Base-by-base conservation (phyloP, 768 basidiomycete genomes). In the Phlegmacium glaucopus region DNA sequence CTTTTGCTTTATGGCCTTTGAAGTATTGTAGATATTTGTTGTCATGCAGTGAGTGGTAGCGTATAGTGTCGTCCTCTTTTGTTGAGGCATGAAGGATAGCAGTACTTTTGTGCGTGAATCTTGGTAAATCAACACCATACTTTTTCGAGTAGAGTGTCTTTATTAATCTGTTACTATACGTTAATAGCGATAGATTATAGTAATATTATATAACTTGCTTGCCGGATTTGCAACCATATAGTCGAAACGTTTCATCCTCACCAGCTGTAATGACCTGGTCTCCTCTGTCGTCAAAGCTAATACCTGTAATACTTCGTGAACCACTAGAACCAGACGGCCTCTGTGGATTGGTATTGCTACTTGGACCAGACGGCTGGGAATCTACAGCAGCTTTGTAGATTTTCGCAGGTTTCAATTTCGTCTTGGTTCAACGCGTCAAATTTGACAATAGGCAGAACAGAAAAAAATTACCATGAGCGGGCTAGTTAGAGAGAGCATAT, bases 11-110 rank as follows among this genome's bases (percentile, higher is more conserved):
- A 71, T 99, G 96, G 0, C 96, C 96, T 59, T 83, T 87, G 75
- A 96, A 98, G 70, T 99, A 99, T 54, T 87, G 83, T 27, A 98
- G 70, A 64, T 94, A 99, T 63, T 88, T 92, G 76, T 96, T 97
- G 77, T 95, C 93, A 66, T 97, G 93, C 42, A 95, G 64, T 1
- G 91, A 94, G 58, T 95, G 91, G 65, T 97, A 97, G 38, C 96
- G 83, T 55, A 98, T 80, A 0, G 89, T 93, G 62, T 97, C 91
- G 65, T 97, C 90, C 64, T 89, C 90, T 64, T 95, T 97, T 13
- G 94, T 97, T 4, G 91, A 94, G 7, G 94, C 89, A 59, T 97
- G 83, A 3, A 98, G 62, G 39, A 97, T 85, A 3, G 86, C 82
- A 0, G 83, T 82, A 55, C 80, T 85, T 62, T 89, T 90, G 71